Conservation (phyloP, 2,329 filamentous ascomycete genomes). For the Pestalotiopsis sp. region DNA sequence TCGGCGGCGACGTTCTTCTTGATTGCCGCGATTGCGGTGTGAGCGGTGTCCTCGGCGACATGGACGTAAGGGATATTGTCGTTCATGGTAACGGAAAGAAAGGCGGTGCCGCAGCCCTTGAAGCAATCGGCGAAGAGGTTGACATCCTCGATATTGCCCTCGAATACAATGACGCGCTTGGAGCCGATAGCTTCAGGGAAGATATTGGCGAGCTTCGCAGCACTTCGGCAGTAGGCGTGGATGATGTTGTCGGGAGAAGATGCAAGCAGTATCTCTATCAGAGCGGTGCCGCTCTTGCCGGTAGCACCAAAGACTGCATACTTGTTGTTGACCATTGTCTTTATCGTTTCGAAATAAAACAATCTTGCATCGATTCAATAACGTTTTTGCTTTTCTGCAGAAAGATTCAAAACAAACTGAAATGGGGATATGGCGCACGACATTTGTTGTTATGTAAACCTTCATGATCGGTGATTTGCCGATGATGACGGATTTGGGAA, state of each 20-base stretch:
- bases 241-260: constrained; percentile 28
- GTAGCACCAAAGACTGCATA: constrained; percentile 44
- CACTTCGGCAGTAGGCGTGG: constrained; percentile 46
- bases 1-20: not conserved
- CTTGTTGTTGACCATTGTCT: constrained; percentile 11
- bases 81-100: constrained; percentile 40
- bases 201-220: constrained; percentile 36
- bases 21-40: constrained; percentile 35
- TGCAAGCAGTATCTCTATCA: constrained; percentile 41
- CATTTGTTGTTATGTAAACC: too few species aligned
- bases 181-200: constrained; percentile 33
- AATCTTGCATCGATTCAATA: too few species aligned
- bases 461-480: too few species aligned
- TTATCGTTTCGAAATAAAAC: too few species aligned
- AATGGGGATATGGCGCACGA: too few species aligned
- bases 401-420: too few species aligned
- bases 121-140: constrained; percentile 39
- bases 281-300: constrained; percentile 43
- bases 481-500: too few species aligned
- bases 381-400: too few species aligned
- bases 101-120: constrained; percentile 35
- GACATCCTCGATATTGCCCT: constrained; percentile 41
- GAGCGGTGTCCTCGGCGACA: constrained; percentile 37
- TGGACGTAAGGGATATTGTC: constrained; percentile 44
- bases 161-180: constrained; percentile 39